Evolutionary conservation across 2,329 filamentous ascomycete genomes (phyloP).

Genomic region (Aspergillus aculeatinus): DNA sequence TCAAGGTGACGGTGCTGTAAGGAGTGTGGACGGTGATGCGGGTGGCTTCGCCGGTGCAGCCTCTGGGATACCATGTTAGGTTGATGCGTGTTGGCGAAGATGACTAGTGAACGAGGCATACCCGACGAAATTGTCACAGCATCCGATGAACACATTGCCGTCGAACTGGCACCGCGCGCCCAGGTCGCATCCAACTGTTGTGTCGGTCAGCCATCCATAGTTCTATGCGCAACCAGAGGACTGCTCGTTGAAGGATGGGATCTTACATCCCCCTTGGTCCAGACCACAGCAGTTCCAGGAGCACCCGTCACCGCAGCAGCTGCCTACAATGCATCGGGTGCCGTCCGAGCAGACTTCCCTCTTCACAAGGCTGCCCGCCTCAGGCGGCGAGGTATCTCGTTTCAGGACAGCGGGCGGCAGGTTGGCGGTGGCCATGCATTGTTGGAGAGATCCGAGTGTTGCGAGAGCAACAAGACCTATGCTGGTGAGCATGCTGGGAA

Average conservation of each 20-base stretch:
- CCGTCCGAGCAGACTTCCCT: constrained; percentile 12
- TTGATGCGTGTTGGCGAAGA: no score
- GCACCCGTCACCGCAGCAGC: constrained; percentile 14
- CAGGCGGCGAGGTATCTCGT: background rate
- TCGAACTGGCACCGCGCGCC: constrained; percentile 7
- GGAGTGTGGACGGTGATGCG: constrained; percentile 11
- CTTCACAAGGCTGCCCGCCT: background rate
- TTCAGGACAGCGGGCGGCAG: background rate
- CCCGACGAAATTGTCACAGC: constrained; percentile 2
- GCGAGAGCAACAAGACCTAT: background rate
- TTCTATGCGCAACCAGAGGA: background rate
- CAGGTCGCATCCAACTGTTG: constrained; percentile 13
- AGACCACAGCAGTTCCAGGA: constrained; percentile 14
- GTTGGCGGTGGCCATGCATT: background rate
- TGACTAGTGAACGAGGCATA: background rate
- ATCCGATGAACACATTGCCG: constrained; percentile 16
- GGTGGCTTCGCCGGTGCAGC: constrained; percentile 10
- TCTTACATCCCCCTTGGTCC: constrained; percentile 12
- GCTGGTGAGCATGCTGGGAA: no score
- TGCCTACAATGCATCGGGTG: constrained; percentile 1
- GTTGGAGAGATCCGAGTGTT: background rate
- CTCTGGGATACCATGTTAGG: background rate
- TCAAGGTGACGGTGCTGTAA: constrained; percentile 4
- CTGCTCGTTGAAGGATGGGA: no score
- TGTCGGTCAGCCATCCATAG: background rate